Conservation (phyloP, 1,139 yeast species). For the Diutina sp. region DNA sequence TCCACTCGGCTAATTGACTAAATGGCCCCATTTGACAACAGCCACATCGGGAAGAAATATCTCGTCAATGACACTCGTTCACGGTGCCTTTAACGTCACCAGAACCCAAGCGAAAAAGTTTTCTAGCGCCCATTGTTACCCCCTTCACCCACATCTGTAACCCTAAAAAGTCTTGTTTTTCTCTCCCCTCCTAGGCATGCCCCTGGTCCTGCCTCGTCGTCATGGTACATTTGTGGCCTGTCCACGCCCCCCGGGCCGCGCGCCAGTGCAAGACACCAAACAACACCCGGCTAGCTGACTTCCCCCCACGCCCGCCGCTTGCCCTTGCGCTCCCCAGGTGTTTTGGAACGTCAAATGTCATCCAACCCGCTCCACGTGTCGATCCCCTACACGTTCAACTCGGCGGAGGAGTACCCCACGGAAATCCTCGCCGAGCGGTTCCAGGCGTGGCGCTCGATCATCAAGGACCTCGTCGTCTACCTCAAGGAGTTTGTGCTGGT, state of each 20-base stretch:
- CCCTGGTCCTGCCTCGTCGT: not conserved
- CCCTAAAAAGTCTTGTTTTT: no score
- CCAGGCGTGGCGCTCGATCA: slow-evolving; percentile 74
- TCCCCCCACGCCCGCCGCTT: not conserved
- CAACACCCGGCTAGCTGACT: not conserved
- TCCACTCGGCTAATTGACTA: not conserved
- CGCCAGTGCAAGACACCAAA: not conserved
- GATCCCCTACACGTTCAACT: slow-evolving; percentile 7
- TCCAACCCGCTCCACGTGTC: slow-evolving; percentile 8
- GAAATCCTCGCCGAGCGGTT: slow-evolving; percentile 77
- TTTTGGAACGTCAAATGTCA: not conserved
- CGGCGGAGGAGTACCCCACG: slow-evolving; percentile 42
- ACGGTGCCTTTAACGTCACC: no score
- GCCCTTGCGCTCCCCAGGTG: not conserved
- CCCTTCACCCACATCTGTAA: not conserved
- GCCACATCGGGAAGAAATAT: no score
- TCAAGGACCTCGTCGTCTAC: slow-evolving; percentile 62
- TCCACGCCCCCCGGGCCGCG: not conserved
- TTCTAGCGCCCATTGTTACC: not conserved
- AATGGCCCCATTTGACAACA: no score
- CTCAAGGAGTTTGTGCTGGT: slow-evolving; percentile 71
- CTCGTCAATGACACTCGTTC: no score
- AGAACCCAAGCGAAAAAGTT: no score
- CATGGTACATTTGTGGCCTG: not conserved
- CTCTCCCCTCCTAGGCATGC: no score